Evolutionary conservation across 1,284 basidiomycete genomes (phyloP), one percentile per base, ranked within the genome.

Genomic region (Trichosporon sp.): DNA sequence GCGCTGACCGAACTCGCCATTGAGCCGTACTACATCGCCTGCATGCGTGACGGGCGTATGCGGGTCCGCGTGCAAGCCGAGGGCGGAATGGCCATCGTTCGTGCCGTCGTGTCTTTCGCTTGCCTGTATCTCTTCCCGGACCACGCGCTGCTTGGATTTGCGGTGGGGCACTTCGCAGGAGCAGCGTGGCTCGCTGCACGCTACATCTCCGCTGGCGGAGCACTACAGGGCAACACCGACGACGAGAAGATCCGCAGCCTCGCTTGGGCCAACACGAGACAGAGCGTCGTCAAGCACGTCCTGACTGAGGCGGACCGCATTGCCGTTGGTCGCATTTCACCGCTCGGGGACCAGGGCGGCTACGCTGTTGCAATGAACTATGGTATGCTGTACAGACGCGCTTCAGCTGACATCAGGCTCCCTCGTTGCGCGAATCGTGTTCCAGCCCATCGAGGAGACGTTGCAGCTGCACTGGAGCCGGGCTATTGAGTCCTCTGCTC

Each of bases 291-390:
- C 76, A 99, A 99, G 81, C 96, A 99, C 80, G 88, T 96, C 74
- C 86, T 99, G 37, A 98, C 96, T 0, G 97, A 99, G 81, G 94
- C 93, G 10, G 97, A 99, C 83, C 94, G 97, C 77, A 86, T 99
- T 65, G 88, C 96, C 1, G 87, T 98, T 31, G 92, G 92, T 0
- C 89, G 88, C 76, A 89, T 94, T 74, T 93, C 92, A 71, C 90
- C 91, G 11, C 84, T 96, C 59, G 86, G 90, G 67, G 91, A 95
- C 80, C 94, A 97, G 83, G 95, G 93, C 10, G 95, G 93, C 2
- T 98, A 97, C 81, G 95, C 95, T 0, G 87, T 98, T 10, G 96
- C 96, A 11, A 91, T 92, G 61, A 97, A 97, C 83, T 98, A 98
- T 79, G 95, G 94, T 93, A 65, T 32, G 73, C 16, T 40, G 26